Evolutionary conservation across 2,329 filamentous ascomycete genomes (phyloP).

Genomic region (Nemania sp.): DNA sequence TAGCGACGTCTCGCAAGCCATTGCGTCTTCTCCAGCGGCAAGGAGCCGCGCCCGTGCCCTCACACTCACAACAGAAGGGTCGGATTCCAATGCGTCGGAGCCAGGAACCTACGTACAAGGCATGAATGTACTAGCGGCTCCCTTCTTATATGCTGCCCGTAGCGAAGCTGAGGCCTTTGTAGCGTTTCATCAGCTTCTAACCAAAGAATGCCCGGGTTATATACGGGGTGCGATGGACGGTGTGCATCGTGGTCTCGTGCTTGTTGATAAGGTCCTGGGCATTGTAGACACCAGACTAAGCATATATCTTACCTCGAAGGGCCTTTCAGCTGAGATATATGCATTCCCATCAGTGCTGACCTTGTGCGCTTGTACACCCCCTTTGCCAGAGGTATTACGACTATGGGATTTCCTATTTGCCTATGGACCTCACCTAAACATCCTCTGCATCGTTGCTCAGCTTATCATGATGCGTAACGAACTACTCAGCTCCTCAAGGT

Average conservation of each 20-base stretch:
- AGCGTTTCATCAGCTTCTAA: slow-evolving; percentile 88
- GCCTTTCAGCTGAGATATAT: slow-evolving; percentile 92
- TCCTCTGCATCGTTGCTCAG: slow-evolving; percentile 96
- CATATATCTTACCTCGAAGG: slow-evolving; percentile 84
- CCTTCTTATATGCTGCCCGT: slow-evolving; percentile 92
- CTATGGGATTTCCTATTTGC: slow-evolving; percentile 98
- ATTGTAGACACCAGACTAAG: slow-evolving; percentile 92
- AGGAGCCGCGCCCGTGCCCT: slow-evolving; percentile 66
- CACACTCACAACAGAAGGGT: slow-evolving; percentile 72
- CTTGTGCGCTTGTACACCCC: slow-evolving; percentile 94
- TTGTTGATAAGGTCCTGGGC: slow-evolving; percentile 92
- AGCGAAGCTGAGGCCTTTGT: slow-evolving; percentile 96
- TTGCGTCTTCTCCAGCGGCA: slow-evolving; percentile 59
- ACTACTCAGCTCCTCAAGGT: slow-evolving; percentile 87
- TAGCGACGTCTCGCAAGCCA: slow-evolving; percentile 55
- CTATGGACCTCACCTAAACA: slow-evolving; percentile 93
- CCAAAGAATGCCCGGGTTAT: slow-evolving; percentile 89
- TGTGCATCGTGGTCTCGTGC: slow-evolving; percentile 88
- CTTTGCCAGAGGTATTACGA: slow-evolving; percentile 89
- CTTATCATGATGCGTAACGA: slow-evolving; percentile 88
- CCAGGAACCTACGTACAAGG: slow-evolving; percentile 95
- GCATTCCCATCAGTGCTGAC: slow-evolving; percentile 96
- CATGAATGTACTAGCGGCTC: slow-evolving; percentile 97
- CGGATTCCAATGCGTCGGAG: slow-evolving; percentile 70
- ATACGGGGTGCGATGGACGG: slow-evolving; percentile 97